phyloP scores from a whole-genome alignment of 73 alveolate genomes.

The Blepharisma stoltei region DNA sequence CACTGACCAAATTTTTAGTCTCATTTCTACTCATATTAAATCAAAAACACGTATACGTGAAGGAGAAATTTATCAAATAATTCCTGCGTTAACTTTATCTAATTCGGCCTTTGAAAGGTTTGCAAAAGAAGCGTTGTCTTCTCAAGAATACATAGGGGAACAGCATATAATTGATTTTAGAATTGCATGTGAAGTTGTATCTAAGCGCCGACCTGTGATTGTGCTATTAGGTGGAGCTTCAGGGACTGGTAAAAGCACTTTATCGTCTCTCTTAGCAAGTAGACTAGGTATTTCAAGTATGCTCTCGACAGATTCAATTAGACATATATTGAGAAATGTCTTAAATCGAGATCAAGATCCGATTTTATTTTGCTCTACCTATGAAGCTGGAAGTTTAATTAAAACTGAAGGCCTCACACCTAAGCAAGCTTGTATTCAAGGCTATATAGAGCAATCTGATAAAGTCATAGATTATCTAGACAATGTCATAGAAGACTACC shows the following conservation, averaged over 20 bases:
- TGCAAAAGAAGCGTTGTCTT: not conserved
- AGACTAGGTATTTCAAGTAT: conserved; percentile 73
- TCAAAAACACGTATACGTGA: not conserved
- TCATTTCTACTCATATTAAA: not conserved
- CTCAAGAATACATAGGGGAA: conserved; percentile 28
- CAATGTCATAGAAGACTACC: conserved; percentile 60
- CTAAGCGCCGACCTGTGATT: conserved; percentile 43
- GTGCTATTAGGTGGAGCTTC: conserved; percentile 79
- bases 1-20: not conserved
- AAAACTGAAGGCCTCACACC: conserved; percentile 43
- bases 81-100: not conserved
- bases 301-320: conserved; percentile 70
- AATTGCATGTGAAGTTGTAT: conserved; percentile 43
- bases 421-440: conserved; percentile 64
- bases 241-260: conserved; percentile 85
- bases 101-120: not conserved
- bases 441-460: conserved; percentile 66
- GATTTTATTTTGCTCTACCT: conserved; percentile 70
- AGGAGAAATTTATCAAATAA: not conserved
- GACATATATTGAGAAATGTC: conserved; percentile 79
- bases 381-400: conserved; percentile 66
- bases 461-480: conserved; percentile 59
- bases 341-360: conserved; percentile 70
- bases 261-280: conserved; percentile 68
- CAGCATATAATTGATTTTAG: conserved; percentile 35